These are phyloP conservation scores for Triticum turgidum DNA, from an alignment of 176 grass and related monocot genomes.

Conservation along the genomic window DNA sequence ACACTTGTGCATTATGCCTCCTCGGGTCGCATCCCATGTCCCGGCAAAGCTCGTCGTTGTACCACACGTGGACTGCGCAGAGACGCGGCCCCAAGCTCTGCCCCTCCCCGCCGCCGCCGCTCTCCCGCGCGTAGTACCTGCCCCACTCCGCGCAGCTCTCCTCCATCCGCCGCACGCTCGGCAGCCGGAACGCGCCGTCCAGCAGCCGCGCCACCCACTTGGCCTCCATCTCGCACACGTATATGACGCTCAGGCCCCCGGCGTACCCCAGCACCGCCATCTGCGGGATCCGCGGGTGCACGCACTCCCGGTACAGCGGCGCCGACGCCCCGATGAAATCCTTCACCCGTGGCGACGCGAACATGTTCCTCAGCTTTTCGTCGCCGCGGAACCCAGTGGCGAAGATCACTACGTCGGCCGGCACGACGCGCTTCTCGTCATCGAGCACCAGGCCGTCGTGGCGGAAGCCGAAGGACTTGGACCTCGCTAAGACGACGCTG, in stretches of 20 bases:
- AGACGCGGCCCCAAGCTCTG: conserved; percentile 36
- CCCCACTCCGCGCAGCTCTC: conserved; percentile 52
- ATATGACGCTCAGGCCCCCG: conserved; percentile 43
- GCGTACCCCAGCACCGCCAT: conserved; percentile 56
- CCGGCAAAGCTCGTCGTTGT: conserved; percentile 59
- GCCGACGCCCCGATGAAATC: conserved; percentile 35
- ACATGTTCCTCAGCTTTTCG: conserved; percentile 58
- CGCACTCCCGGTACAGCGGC: conserved; percentile 61
- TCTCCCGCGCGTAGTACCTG: conserved; percentile 36
- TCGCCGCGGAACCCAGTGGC: conserved; percentile 70
- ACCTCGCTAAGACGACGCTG: conserved; percentile 34
- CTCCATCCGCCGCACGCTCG: conserved; percentile 57
- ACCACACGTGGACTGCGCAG: conserved; percentile 46
- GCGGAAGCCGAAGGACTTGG: conserved; percentile 35
- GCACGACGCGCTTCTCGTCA: not conserved
- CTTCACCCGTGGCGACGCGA: conserved; percentile 38
- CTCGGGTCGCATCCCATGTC: conserved; percentile 68
- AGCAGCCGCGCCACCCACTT: conserved; percentile 69
- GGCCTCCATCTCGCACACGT: conserved; percentile 39
- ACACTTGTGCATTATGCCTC: not conserved
- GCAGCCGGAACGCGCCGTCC: conserved; percentile 53
- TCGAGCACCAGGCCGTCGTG: conserved; percentile 46
- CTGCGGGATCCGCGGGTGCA: conserved; percentile 61
- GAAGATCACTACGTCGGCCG: conserved; percentile 55
- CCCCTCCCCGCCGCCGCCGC: not conserved